Percentiles rank a stretch among this genome's conserved stretches.
phyloP scores from a whole-genome alignment of 768 basidiomycete genomes.

The Clavulina sp. region DNA sequence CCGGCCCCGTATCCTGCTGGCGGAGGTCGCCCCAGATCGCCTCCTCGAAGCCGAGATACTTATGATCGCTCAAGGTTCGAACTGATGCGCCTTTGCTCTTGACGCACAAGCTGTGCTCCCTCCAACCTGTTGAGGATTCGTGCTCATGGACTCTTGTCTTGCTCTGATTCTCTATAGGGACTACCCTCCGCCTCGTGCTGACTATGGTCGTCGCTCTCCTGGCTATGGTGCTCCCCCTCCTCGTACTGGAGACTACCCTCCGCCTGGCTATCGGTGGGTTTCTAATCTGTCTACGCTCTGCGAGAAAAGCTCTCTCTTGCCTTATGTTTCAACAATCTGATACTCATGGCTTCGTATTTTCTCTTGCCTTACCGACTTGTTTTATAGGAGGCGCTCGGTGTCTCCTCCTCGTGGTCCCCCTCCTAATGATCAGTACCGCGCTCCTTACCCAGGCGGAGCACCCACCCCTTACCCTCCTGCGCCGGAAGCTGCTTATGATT shows the following conservation, averaged over 20 bases:
- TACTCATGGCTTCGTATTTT: no score
- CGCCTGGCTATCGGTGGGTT: not conserved
- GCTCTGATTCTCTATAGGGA: not conserved
- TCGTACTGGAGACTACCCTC: not conserved
- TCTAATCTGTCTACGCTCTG: not conserved
- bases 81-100: slow-evolving; percentile 25
- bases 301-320: no score
- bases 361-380: not conserved
- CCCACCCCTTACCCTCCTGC: not conserved
- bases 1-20: slow-evolving; percentile 29
- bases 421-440: not conserved
- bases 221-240: not conserved
- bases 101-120: no score
- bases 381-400: not conserved
- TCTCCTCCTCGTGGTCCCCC: not conserved
- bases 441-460: not conserved
- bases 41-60: slow-evolving; percentile 41
- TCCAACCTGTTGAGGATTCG: not conserved
- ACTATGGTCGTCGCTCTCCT: not conserved
- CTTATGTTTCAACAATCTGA: no score
- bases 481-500: not conserved
- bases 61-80: slow-evolving; percentile 37
- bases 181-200: not conserved
- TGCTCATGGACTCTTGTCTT: not conserved
- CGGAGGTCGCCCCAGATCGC: slow-evolving; percentile 32